phyloP scores from a whole-genome alignment of 2,329 filamentous ascomycete genomes.

The Stenocarpella maydis region DNA sequence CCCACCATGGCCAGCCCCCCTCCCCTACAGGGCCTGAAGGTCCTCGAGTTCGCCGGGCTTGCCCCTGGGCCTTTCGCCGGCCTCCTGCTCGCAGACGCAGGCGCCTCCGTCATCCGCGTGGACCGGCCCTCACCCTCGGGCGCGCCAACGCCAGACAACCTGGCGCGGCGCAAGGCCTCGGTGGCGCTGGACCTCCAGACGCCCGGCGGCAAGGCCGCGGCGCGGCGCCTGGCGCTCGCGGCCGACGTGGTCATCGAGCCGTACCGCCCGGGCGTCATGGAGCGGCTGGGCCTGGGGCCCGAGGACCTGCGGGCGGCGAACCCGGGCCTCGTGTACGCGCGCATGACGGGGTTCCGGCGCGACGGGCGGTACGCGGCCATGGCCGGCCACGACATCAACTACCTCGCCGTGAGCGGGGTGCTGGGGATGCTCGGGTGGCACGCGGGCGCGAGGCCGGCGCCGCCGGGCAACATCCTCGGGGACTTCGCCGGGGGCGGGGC shows the following conservation, averaged over 20 bases:
- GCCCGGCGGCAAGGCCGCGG: slow-evolving; percentile 66
- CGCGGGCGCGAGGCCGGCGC: slow-evolving; percentile 70
- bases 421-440: slow-evolving; percentile 77
- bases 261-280: slow-evolving; percentile 89
- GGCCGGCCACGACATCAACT: slow-evolving; percentile 97
- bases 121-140: slow-evolving; percentile 64
- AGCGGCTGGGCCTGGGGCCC: slow-evolving; percentile 82
- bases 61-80: slow-evolving; percentile 86
- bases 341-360: slow-evolving; percentile 89
- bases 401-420: slow-evolving; percentile 86
- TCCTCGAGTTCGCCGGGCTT: slow-evolving; percentile 67
- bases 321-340: slow-evolving; percentile 78
- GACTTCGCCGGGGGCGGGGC: slow-evolving; percentile 93
- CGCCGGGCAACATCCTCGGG: slow-evolving; percentile 84
- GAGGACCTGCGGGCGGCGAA: slow-evolving; percentile 68
- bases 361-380: slow-evolving; percentile 86
- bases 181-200: slow-evolving; percentile 83
- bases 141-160: slow-evolving; percentile 68
- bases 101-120: slow-evolving; percentile 86
- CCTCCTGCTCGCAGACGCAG: slow-evolving; percentile 87
- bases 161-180: slow-evolving; percentile 83
- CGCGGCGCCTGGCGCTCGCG: slow-evolving; percentile 68
- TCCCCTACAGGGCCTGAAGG: slow-evolving; percentile 60
- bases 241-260: slow-evolving; percentile 91
- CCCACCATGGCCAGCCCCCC: slow-evolving; percentile 48